These are phyloP conservation scores for Alnus rubra DNA, from an alignment of 306 rosid genomes.

Conservation along the genomic window DNA sequence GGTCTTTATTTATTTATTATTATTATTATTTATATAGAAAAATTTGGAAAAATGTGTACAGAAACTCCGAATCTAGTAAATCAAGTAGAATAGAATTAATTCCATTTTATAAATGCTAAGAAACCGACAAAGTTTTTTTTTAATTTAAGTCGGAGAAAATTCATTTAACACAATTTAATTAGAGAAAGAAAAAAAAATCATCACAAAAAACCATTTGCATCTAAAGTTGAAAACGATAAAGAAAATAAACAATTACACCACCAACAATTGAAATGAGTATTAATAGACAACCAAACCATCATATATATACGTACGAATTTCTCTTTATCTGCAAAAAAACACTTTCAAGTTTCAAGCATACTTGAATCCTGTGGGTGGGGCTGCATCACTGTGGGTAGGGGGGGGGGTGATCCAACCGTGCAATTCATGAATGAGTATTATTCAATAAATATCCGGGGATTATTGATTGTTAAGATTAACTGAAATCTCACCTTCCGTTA, in stretches of 20 bases:
- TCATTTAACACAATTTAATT: too few relatives aligned
- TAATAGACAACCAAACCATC: slow-evolving; percentile 12
- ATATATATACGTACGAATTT: neutral
- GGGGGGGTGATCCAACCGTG: neutral
- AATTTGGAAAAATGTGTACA: neutral
- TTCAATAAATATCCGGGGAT: neutral
- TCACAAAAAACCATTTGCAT: too few relatives aligned
- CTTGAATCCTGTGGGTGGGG: neutral
- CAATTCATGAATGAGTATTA: neutral
- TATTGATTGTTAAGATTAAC: neutral
- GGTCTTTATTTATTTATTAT: too few relatives aligned
- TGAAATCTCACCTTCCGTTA: slow-evolving; percentile 1
- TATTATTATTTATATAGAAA: too few relatives aligned
- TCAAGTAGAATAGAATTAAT: neutral
- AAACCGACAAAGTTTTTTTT: too few relatives aligned
- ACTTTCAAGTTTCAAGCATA: neutral
- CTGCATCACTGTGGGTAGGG: neutral
- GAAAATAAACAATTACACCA: slow-evolving; percentile 2
- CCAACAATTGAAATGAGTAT: slow-evolving; percentile 33
- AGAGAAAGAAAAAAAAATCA: too few relatives aligned
- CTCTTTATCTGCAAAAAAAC: slow-evolving; percentile 11
- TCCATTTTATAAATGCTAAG: neutral
- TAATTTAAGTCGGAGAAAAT: too few relatives aligned
- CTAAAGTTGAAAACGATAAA: neutral
- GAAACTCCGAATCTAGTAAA: neutral